Percentiles rank a stretch among this genome's conserved stretches.
These are phyloP conservation scores for Graphilbum fragrans DNA, from an alignment of 2,329 filamentous ascomycete species.

Conservation along the genomic window DNA sequence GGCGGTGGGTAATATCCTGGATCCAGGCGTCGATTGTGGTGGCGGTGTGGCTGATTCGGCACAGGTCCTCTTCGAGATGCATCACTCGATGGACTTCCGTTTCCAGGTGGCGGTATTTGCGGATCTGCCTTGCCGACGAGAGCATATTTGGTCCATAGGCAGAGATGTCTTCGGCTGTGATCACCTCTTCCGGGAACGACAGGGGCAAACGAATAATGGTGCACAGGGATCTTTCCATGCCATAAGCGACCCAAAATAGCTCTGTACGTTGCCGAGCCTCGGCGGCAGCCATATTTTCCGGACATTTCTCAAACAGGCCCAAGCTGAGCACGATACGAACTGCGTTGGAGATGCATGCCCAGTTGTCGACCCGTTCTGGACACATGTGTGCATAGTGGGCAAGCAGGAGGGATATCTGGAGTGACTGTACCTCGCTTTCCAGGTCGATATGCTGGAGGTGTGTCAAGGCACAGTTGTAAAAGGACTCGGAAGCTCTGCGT, in stretches of 20 bases:
- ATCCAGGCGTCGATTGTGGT: neutral
- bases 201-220: slow-evolving; percentile 40
- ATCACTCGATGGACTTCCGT: slow-evolving; percentile 2
- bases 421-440: slow-evolving; percentile 25
- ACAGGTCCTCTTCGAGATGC: slow-evolving; percentile 1
- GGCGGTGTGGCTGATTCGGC: neutral
- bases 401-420: slow-evolving; percentile 37
- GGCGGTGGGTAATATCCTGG: neutral
- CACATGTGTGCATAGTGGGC: slow-evolving; percentile 34
- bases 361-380: slow-evolving; percentile 29
- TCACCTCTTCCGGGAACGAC: slow-evolving; percentile 17
- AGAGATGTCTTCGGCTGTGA: neutral
- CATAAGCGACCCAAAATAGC: slow-evolving; percentile 52
- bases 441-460: slow-evolving; percentile 17
- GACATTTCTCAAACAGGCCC: slow-evolving; percentile 33
- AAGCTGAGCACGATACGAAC: slow-evolving; percentile 36
- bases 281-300: slow-evolving; percentile 35
- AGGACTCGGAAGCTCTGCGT: slow-evolving; percentile 1
- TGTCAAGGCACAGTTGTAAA: slow-evolving; percentile 10
- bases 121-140: slow-evolving; percentile 1
- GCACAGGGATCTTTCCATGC: slow-evolving; percentile 33
- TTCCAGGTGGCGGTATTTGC: slow-evolving; percentile 1
- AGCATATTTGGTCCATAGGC: no score
- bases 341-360: slow-evolving; percentile 36
- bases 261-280: slow-evolving; percentile 38